A percentile compares a stretch with the other conserved stretches of the same genome.
These are phyloP conservation scores for Wickerhamiella dianesei DNA, from an alignment of 805 yeast genomes.

Conservation along the genomic window DNA sequence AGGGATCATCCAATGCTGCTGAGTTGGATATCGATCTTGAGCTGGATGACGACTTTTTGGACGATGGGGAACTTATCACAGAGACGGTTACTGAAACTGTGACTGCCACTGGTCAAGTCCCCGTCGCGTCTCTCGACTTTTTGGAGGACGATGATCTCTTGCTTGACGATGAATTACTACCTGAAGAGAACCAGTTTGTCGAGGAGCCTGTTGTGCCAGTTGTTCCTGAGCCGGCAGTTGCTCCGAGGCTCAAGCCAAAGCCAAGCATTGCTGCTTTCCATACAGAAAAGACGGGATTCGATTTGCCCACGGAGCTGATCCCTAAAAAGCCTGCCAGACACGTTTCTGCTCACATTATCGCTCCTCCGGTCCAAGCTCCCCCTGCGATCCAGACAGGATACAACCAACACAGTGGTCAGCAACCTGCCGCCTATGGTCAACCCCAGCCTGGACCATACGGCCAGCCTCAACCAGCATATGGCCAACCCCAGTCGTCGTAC, in stretches of 20 bases:
- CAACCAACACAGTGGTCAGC: too few species aligned
- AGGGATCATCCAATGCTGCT: not conserved
- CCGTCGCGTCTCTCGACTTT: conserved; percentile 17
- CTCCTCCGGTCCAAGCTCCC: not conserved
- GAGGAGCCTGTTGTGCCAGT: conserved; percentile 3
- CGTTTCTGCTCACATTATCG: conserved; percentile 9
- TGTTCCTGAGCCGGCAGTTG: conserved; percentile 1
- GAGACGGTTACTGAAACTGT: conserved; percentile 2
- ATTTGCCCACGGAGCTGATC: conserved; percentile 24
- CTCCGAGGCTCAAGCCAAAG: conserved; percentile 3
- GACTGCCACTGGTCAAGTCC: not conserved
- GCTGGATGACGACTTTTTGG: conserved; percentile 18
- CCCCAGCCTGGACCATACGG: not conserved
- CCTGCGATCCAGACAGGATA: not conserved
- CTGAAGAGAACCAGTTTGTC: too few species aligned
- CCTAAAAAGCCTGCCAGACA: conserved; percentile 17
- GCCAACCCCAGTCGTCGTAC: too few species aligned
- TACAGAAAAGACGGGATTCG: conserved; percentile 23
- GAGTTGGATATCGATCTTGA: conserved; percentile 9
- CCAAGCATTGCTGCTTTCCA: conserved; percentile 16
- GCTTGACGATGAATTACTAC: conserved; percentile 20
- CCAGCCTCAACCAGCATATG: not conserved
- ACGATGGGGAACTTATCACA: conserved; percentile 9
- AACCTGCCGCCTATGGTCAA: too few species aligned
- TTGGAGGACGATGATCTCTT: conserved; percentile 26